Conservation (phyloP, 2,329 filamentous ascomycete species). For the Verticillium alfalfae region DNA sequence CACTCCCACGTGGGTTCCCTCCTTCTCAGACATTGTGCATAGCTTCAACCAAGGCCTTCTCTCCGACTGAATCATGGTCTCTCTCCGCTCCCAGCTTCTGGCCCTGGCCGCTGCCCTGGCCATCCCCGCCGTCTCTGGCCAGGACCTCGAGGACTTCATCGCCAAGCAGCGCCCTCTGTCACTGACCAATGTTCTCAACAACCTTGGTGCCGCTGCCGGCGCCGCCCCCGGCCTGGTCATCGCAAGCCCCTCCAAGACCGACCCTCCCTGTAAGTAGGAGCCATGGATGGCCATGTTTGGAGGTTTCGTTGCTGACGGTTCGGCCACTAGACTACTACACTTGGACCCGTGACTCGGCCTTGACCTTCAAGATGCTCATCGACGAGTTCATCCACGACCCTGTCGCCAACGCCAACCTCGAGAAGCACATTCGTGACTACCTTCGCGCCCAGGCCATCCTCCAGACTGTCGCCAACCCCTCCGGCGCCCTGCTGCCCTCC, state of each 20-base stretch:
- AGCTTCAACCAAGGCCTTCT: background rate
- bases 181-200: constrained; percentile 45
- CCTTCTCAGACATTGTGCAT: background rate
- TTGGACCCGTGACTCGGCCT: constrained; percentile 50
- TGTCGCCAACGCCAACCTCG: constrained; percentile 36
- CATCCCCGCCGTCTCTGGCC: constrained; percentile 3
- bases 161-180: constrained; percentile 38
- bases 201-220: constrained; percentile 47
- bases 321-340: constrained; percentile 44
- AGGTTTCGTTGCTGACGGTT: background rate
- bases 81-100: background rate
- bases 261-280: constrained; percentile 44
- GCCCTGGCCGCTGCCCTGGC: constrained; percentile 1
- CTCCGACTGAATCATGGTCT: background rate
- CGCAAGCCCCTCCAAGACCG: constrained; percentile 46
- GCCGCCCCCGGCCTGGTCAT: constrained; percentile 45
- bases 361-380: constrained; percentile 45
- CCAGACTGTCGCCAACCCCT: constrained; percentile 47
- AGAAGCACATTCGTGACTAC: constrained; percentile 43
- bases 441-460: constrained; percentile 45
- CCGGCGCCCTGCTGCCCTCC: constrained; percentile 36
- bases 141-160: constrained; percentile 26
- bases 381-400: constrained; percentile 37
- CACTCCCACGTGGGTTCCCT: background rate
- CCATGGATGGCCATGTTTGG: background rate